Conservation (phyloP, 2,329 filamentous ascomycete species). For the Dothistroma pini region DNA sequence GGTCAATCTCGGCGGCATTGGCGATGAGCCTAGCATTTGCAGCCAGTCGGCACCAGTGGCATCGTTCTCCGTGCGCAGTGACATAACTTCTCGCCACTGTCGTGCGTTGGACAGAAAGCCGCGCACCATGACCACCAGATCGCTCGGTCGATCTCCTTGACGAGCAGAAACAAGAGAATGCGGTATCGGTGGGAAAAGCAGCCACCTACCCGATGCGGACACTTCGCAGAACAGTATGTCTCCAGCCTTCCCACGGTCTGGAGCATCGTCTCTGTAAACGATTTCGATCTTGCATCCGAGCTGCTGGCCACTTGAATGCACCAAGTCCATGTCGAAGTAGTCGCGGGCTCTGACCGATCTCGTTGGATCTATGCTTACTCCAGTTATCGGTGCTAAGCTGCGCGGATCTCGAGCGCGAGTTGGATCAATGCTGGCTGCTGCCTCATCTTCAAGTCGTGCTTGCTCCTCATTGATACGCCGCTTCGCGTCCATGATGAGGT, state of each 20-base stretch:
- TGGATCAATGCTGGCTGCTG: slow-evolving; percentile 77
- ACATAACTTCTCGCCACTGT: slow-evolving; percentile 81
- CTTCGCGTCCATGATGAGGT: slow-evolving; percentile 71
- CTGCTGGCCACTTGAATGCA: slow-evolving; percentile 85
- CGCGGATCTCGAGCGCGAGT: slow-evolving; percentile 74
- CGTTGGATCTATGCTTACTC: slow-evolving; percentile 67
- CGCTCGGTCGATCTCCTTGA: slow-evolving; percentile 64
- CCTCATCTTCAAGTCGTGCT: slow-evolving; percentile 76
- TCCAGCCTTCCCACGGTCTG: slow-evolving; percentile 63
- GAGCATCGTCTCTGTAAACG: slow-evolving; percentile 74
- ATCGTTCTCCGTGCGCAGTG: slow-evolving; percentile 70
- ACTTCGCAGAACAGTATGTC: slow-evolving; percentile 92
- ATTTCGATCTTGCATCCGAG: slow-evolving; percentile 87
- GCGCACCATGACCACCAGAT: slow-evolving; percentile 84
- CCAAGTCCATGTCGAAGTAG: slow-evolving; percentile 78
- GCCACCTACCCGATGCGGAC: slow-evolving; percentile 71
- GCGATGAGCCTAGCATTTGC: slow-evolving; percentile 68
- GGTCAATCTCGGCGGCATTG: slow-evolving; percentile 54
- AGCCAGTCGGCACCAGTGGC: slow-evolving; percentile 83
- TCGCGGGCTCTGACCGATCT: slow-evolving; percentile 87
- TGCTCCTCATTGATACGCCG: slow-evolving; percentile 69
- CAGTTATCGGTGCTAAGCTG: slow-evolving; percentile 67
- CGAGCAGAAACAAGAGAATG: slow-evolving; percentile 72
- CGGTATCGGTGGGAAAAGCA: slow-evolving; percentile 87
- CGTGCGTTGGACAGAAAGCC: slow-evolving; percentile 58